These are phyloP conservation scores for Alternaria dauci DNA, from an alignment of 2,329 filamentous ascomycete species.

Conservation along the genomic window DNA sequence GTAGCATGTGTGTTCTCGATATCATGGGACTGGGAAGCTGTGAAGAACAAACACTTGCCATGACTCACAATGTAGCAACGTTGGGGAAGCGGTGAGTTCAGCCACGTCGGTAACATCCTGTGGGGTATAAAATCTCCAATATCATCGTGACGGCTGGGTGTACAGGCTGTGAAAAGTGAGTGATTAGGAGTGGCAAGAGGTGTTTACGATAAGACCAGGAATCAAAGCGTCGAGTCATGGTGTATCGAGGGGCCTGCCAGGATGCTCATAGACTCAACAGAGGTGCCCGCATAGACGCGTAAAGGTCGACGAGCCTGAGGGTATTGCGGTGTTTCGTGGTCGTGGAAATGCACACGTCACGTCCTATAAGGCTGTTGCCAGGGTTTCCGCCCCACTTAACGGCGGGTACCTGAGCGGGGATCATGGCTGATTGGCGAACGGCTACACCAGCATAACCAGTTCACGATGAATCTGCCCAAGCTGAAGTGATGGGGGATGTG, in stretches of 20 bases:
- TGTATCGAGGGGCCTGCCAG: background rate
- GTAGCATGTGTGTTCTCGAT: background rate
- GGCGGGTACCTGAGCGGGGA: constrained; percentile 13
- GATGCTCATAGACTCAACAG: background rate
- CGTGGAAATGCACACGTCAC: constrained; percentile 18
- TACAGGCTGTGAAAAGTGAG: background rate
- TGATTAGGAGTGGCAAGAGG: background rate
- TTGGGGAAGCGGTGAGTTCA: constrained; percentile 6
- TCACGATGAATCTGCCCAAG: constrained; percentile 6
- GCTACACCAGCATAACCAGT: constrained; percentile 2
- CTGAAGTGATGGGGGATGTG: constrained; percentile 8
- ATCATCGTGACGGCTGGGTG: background rate
- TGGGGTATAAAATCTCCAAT: background rate
- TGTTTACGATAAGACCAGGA: background rate
- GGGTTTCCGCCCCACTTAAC: constrained; percentile 20
- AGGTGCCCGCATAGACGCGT: background rate
- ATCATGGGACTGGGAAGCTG: background rate
- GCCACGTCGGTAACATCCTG: constrained; percentile 6
- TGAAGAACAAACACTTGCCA: background rate
- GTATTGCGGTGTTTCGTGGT: constrained; percentile 11
- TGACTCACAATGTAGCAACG: background rate
- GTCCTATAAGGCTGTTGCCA: constrained; percentile 16
- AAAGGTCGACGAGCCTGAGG: background rate
- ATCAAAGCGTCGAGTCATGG: background rate
- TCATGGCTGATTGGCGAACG: constrained; percentile 15